Conservation (phyloP, 2,329 filamentous ascomycete genomes). For the Lasiodiplodia theobromae region DNA sequence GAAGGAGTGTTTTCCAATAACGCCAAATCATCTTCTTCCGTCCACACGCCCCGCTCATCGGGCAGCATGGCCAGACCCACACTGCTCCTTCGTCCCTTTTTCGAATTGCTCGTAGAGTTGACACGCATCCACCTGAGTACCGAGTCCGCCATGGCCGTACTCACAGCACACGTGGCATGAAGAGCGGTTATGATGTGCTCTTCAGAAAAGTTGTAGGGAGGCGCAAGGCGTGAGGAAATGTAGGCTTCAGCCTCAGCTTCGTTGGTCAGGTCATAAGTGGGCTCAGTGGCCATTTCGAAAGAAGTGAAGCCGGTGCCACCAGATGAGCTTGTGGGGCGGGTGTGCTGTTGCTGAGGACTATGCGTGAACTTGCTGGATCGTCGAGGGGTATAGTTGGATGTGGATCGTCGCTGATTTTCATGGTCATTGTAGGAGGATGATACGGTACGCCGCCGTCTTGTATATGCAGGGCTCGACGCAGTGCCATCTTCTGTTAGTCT, state of each 20-base stretch:
- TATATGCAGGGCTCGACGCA: too few species aligned
- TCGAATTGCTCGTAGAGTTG: background rate
- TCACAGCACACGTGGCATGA: conserved; percentile 18
- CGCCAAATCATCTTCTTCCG: conserved; percentile 16
- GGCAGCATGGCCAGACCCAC: background rate
- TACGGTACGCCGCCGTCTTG: background rate
- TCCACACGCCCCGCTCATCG: conserved; percentile 26
- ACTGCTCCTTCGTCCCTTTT: conserved; percentile 12
- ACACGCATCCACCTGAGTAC: conserved; percentile 24
- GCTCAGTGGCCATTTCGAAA: background rate
- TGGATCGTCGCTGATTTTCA: background rate
- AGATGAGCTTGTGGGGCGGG: conserved; percentile 6
- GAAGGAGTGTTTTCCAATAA: background rate
- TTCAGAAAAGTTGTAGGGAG: conserved; percentile 15
- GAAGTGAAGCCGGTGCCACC: conserved; percentile 18
- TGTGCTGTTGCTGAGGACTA: background rate
- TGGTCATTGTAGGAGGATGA: background rate
- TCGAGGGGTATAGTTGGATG: background rate
- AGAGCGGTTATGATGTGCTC: conserved; percentile 13
- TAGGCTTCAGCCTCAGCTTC: conserved; percentile 9
- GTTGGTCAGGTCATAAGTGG: conserved; percentile 1
- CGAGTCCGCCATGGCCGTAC: background rate
- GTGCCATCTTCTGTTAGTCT: too few species aligned
- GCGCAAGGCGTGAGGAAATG: conserved; percentile 7
- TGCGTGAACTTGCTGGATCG: background rate